These are phyloP conservation scores for Globisporangium lucens DNA, from an alignment of 352 stramenopile genomes.

Conservation along the genomic window DNA sequence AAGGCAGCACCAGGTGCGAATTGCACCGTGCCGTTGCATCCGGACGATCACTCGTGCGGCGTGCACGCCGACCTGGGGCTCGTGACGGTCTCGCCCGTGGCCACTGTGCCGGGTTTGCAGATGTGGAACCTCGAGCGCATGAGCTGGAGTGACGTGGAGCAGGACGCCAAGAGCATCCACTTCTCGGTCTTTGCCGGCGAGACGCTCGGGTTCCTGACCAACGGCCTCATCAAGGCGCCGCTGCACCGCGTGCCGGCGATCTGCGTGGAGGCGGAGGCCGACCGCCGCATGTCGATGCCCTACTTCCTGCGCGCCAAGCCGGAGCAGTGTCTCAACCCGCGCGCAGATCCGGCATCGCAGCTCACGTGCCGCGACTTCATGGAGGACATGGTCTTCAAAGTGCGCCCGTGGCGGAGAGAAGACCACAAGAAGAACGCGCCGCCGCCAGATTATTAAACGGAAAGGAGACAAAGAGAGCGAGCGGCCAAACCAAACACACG, in stretches of 20 bases:
- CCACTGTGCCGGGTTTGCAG: conserved; percentile 70
- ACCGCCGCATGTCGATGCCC: conserved; percentile 85
- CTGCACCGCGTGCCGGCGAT: conserved; percentile 78
- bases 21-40: conserved; percentile 27
- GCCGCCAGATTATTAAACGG: conserved; percentile 48
- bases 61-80: conserved; percentile 78
- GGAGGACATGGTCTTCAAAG: conserved; percentile 78
- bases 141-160: conserved; percentile 74
- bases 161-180: conserved; percentile 48
- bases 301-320: conserved; percentile 72
- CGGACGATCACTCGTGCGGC: conserved; percentile 66
- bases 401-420: conserved; percentile 65
- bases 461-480: background rate
- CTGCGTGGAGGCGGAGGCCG: conserved; percentile 44
- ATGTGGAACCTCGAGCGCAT: conserved; percentile 89
- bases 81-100: conserved; percentile 73
- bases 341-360: conserved; percentile 26
- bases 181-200: conserved; percentile 84
- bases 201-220: conserved; percentile 69
- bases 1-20: conserved; percentile 26
- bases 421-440: conserved; percentile 35
- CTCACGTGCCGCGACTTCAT: conserved; percentile 82
- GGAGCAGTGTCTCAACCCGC: conserved; percentile 57
- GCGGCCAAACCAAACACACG: too few species aligned
- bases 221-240: conserved; percentile 66